phyloP scores from a whole-genome alignment of 371 early-diverging fungal genomes.

The Cokeromyces recurvatus region DNA sequence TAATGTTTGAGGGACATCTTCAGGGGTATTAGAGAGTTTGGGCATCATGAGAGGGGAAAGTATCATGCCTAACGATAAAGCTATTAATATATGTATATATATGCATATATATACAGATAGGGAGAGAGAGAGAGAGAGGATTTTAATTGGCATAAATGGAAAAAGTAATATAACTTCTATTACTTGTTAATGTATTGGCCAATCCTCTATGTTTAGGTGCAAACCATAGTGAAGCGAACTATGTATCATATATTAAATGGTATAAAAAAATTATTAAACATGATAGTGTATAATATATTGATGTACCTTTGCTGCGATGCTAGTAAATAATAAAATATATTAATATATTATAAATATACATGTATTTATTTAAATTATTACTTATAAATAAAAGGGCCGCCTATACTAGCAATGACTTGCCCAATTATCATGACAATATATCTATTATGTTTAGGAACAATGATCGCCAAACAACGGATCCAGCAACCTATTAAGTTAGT shows the following conservation, averaged over 20 bases:
- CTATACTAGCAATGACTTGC: conserved; percentile 13
- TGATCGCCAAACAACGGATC: conserved; percentile 17
- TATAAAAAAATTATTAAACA: too few species aligned
- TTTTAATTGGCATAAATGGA: too few species aligned
- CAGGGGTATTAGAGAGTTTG: conserved; percentile 2
- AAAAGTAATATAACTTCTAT: too few species aligned
- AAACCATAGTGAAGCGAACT: conserved; percentile 23
- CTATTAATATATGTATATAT: too few species aligned
- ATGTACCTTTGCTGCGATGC: conserved; percentile 19
- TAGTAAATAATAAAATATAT: neutral
- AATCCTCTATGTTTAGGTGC: conserved; percentile 19
- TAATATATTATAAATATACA: neutral
- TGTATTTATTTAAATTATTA: neutral
- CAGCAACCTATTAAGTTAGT: conserved; percentile 16
- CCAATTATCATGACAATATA: conserved; percentile 15
- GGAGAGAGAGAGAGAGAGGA: too few species aligned
- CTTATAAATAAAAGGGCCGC: conserved; percentile 22
- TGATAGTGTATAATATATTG: neutral
- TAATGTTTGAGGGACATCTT: conserved; percentile 10
- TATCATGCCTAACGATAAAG: conserved; percentile 14
- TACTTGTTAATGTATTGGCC: conserved; percentile 17
- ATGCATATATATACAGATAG: too few species aligned
- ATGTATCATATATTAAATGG: neutral
- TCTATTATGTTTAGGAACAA: conserved; percentile 10
- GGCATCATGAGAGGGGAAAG: conserved; percentile 14